Base-by-base conservation (phyloP, 441 rosid genomes). In the Aquilaria agallochum region DNA sequence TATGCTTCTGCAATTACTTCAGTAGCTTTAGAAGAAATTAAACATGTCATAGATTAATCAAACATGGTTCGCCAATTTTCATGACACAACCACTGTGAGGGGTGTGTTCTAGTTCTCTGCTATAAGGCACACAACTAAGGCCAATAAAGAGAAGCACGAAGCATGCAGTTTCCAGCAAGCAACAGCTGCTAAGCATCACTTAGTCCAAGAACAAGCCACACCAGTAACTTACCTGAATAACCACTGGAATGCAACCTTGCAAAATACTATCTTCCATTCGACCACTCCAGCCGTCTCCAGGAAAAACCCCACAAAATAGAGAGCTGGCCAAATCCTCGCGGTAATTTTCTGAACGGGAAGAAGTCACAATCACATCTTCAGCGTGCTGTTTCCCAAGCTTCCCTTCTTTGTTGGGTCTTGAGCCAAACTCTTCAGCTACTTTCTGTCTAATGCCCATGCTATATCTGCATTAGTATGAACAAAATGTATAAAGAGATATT, bases 261-360 rank as follows among this genome's bases (percentile, higher is more conserved):
- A 91, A 74, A 74, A 91, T 58, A 61, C 99, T 91, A 74, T 91
- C 99, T 86, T 94, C 99, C 96, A 91, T 87, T n/a, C 97, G 94
- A 59, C 99, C 97, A 80, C 99, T 94, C 99, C 97, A 94, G 60
- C 99, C 99, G 81, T 94, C 99, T 72, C 99, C 99, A 59, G 99
- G 99, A 65, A 94, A 69, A 11, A 81, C 99, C 40, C 96, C 99
- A 61, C 99, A 91, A 68, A 94, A 94, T 64, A 86, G 46, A 61
- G 99, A 94, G 74, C 75, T 83, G 33, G 97, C 92, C 69, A 94
- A 69, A 67, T 78, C 96, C 60, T 67, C 77, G 9, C 81, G 90
- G 78, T 94, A 91, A 64, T 80, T 72, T 33, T 68, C 76, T 67
- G 94, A 64, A 67, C 94, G 97, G 27, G 69, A 53, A 7, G 84